Percentiles rank a stretch among this genome's conserved stretches.
phyloP scores from a whole-genome alignment of 768 basidiomycete genomes.

The Phaeotremella fagi region DNA sequence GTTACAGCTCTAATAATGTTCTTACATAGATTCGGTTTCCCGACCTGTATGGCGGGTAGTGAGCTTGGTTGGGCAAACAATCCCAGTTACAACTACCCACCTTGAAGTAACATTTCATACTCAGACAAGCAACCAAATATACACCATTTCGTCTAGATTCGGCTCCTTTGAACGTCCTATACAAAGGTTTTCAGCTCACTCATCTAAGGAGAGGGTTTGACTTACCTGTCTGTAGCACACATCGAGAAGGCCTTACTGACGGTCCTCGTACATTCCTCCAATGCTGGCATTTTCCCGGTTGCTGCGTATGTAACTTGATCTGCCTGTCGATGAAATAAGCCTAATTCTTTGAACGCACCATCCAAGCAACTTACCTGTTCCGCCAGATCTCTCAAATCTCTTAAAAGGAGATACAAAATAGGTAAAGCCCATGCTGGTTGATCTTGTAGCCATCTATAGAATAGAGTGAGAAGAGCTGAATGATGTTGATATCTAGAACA shows the following conservation, averaged over 20 bases:
- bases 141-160: constrained; percentile 81
- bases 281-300: constrained; percentile 58
- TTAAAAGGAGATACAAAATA: constrained; percentile 71
- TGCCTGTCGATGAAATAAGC: constrained; percentile 32
- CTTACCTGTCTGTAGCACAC: constrained; percentile 77
- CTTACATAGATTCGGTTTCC: constrained; percentile 82
- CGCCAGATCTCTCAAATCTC: constrained; percentile 78
- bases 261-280: constrained; percentile 81
- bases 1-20: constrained; percentile 85
- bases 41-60: constrained; percentile 59
- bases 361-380: constrained; percentile 59
- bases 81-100: constrained; percentile 54
- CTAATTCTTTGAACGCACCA: neutral
- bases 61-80: neutral
- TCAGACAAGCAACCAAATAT: constrained; percentile 84
- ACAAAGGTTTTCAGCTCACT: constrained; percentile 1
- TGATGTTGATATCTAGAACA: constrained; percentile 39
- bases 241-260: constrained; percentile 85
- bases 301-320: constrained; percentile 46
- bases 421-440: constrained; percentile 84
- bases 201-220: neutral
- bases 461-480: constrained; percentile 53
- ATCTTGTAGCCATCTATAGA: constrained; percentile 71
- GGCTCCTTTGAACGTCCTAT: constrained; percentile 51
- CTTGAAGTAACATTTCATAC: constrained; percentile 91